Evolutionary conservation across 495 filamentous ascomycete species (phyloP), one percentile per base, ranked within the genome.

Genomic region (Talaromyces ruber): DNA sequence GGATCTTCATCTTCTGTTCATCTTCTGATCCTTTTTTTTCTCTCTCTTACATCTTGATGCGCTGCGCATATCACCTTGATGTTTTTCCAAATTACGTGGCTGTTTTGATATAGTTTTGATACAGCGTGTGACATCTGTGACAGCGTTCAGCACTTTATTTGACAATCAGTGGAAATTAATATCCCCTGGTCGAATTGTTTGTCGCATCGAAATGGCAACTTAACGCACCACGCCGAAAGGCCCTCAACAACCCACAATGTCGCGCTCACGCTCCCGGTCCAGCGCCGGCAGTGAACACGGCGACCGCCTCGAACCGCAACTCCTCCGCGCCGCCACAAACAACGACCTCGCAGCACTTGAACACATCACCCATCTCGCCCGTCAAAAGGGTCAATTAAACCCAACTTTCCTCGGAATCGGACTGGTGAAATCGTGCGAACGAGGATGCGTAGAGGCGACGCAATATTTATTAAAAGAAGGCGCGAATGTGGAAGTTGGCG

Each of bases 361-460:
- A 4, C 66, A 72, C 12, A 71, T 79, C 6, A 67, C 83, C 60
- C 68, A 71, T 6, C 61, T 71, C 2, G 77, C 80, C 5, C 74
- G 68, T 57, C 71, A 72, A 12, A 72, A 74, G 58, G 68, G 70
- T 14, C 80, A 82, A 66, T 66, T 81, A 55, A 73, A 63, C 66
- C 80, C 82, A 22, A 75, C 74, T 47, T 80, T 83, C 61, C 71
- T 84, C 47, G 78, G 79, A 29, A 74, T 83, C 6, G 81, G 72
- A 0, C 60, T 84, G 6, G 75, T 80, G 74, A 76, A 81, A 65
- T 75, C 75, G 55, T 73, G 76, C 14, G 81, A 84, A 59, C 77
- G 80, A 26, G 80, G 77, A 4, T 72, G 72, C 43, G 60, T 74
- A 25, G 59, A 62, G 7, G 74, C 77, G 30, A 79, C 77, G 4